phyloP scores from a whole-genome alignment of 306 rosid genomes.

The Vigna reflexopilosa region DNA sequence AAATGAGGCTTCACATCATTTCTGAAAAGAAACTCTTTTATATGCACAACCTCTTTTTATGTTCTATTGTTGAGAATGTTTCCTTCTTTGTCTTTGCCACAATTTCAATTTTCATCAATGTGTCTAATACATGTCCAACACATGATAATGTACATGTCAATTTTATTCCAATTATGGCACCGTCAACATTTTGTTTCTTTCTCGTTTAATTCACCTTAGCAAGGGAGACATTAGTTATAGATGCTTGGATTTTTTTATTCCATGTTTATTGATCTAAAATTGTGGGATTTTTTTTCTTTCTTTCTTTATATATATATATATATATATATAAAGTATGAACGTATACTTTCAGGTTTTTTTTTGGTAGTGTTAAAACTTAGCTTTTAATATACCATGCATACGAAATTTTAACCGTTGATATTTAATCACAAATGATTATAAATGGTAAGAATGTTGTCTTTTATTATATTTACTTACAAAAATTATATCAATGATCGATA shows the following conservation, averaged over 20 bases:
- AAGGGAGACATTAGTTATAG: not conserved
- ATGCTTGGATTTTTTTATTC: not conserved
- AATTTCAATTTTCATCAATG: not conserved
- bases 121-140: not conserved
- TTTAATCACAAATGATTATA: no score
- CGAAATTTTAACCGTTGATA: no score
- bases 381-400: no score
- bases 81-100: not conserved
- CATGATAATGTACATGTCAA: not conserved
- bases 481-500: no score
- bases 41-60: not conserved
- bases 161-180: not conserved
- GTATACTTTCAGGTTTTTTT: no score
- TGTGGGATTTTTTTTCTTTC: no score
- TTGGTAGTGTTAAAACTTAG: no score
- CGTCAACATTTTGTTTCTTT: not conserved
- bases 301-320: no score
- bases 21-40: not conserved
- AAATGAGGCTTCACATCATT: not conserved
- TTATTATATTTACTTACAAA: no score
- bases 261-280: not conserved
- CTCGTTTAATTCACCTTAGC: not conserved
- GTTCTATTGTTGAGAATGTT: constrained; percentile 28
- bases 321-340: no score
- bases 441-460: no score